These are phyloP conservation scores for Globisporangium acanthophoron DNA, from an alignment of 352 stramenopile species.

Conservation along the genomic window DNA sequence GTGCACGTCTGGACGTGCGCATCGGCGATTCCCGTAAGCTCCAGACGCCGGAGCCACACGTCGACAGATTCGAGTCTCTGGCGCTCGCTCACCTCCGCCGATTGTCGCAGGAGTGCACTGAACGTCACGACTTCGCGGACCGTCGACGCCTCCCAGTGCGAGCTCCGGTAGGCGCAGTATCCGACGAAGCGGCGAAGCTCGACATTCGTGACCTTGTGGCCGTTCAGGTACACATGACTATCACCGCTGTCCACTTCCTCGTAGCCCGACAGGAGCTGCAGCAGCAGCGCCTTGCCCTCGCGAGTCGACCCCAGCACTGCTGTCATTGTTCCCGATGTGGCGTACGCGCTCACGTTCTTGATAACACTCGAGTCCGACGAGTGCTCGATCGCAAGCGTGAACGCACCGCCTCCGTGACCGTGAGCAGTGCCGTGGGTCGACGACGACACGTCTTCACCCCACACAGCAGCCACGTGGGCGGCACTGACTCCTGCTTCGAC, in stretches of 20 bases:
- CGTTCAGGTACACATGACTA: slow-evolving; percentile 40
- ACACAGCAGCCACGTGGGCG: slow-evolving; percentile 6
- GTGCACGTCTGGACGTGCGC: slow-evolving; percentile 10
- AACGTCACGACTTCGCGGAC: slow-evolving; percentile 76
- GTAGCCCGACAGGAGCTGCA: slow-evolving; percentile 53
- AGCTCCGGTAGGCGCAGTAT: slow-evolving; percentile 56
- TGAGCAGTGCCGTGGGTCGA: not conserved
- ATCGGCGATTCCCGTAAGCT: slow-evolving; percentile 17
- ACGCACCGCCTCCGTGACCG: not conserved
- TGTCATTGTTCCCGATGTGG: slow-evolving; percentile 28
- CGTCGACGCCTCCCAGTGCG: slow-evolving; percentile 21
- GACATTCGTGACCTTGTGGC: slow-evolving; percentile 14
- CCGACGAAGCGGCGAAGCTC: slow-evolving; percentile 21
- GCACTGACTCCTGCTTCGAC: not conserved
- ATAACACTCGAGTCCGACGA: slow-evolving; percentile 25
- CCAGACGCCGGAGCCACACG: slow-evolving; percentile 11
- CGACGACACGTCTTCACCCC: slow-evolving; percentile 5
- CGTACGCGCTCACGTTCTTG: slow-evolving; percentile 42
- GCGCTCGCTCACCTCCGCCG: slow-evolving; percentile 5
- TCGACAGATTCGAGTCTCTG: slow-evolving; percentile 7
- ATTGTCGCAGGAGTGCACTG: slow-evolving; percentile 48
- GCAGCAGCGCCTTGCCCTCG: slow-evolving; percentile 65
- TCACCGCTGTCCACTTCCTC: slow-evolving; percentile 58
- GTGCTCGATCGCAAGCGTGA: slow-evolving; percentile 20
- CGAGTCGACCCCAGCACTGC: slow-evolving; percentile 43